These are phyloP conservation scores for Hypoxylon sp. DNA, from an alignment of 2,329 filamentous ascomycete genomes.

Conservation along the genomic window DNA sequence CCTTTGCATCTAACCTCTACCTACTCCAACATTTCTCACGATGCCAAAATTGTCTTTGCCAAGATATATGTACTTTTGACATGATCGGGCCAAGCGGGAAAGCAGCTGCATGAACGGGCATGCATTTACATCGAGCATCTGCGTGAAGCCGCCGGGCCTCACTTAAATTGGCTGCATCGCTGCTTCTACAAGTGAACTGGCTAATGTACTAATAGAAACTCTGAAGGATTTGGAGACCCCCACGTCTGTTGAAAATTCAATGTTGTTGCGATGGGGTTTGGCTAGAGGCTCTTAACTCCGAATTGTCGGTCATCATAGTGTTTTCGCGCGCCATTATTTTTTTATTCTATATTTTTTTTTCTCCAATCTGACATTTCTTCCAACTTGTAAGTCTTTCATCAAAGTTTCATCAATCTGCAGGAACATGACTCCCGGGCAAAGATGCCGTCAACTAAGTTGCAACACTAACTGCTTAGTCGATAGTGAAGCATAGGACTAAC, in stretches of 20 bases:
- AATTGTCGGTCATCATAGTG: conserved; percentile 27
- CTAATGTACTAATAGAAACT: conserved; percentile 20
- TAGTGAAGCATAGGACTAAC: neutral
- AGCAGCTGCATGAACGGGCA: conserved; percentile 32
- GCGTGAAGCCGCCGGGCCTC: conserved; percentile 17
- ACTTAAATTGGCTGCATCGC: conserved; percentile 1
- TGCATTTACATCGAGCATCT: conserved; percentile 25
- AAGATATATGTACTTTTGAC: conserved; percentile 35
- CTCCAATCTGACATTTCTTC: neutral
- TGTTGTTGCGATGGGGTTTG: conserved; percentile 19
- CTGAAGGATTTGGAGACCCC: conserved; percentile 31
- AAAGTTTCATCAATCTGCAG: neutral
- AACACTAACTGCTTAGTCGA: neutral
- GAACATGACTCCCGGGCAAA: neutral
- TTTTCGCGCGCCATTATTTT: conserved; percentile 20
- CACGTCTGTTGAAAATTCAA: conserved; percentile 30
- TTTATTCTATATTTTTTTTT: conserved; percentile 1
- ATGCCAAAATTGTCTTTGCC: conserved; percentile 19
- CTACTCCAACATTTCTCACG: conserved; percentile 8
- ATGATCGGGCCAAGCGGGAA: conserved; percentile 34
- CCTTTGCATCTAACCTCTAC: conserved; percentile 3
- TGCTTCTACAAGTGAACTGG: conserved; percentile 5
- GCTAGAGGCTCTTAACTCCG: conserved; percentile 22
- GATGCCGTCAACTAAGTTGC: neutral
- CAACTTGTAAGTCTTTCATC: neutral